Base-by-base conservation (phyloP, 768 basidiomycete species). In the Phanerodontia chrysosporium region DNA sequence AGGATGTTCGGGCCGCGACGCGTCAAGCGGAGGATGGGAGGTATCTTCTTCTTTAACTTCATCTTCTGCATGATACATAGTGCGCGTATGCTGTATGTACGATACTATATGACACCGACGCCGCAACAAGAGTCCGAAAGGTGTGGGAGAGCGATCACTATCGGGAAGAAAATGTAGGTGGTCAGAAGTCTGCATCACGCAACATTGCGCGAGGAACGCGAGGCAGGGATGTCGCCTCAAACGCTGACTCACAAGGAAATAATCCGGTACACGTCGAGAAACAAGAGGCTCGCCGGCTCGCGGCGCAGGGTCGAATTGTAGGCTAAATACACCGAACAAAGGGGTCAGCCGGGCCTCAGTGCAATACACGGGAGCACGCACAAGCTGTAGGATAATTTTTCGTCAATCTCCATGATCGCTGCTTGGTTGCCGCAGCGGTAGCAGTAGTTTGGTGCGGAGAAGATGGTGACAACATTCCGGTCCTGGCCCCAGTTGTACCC, bases 371-470 rank as follows among this genome's bases (percentile, higher is more conserved):
- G 45, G 4, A 21, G 24, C n/a, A 83, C 89, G 53, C 66, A 91
- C 90, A 92, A 92, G 77, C 88, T 92, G 75, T 92, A 93, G 56
- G 90, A 91, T 85, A 92, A 80, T 82, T 94, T 94, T 85, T 94
- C 92, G 76, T 99, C 97, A 74, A 99, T 97, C 75, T 99, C 97
- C 87, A 99, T 96, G 73, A 99, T 99, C 51, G 97, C 97, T 57
- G 97, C 97, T 70, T 98, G 97, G 74, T 99, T 99, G 55, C 97
- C 97, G 72, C 97, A 99, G 72, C 97, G 83, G 80, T 99, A 99
- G 77, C 96, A 99, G 75, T 98, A 99, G 77, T 99, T 99, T 45
- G 97, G 97, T 65, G 97, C 97, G 64, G 95, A 98, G 81, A 98
- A 99, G 71, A 99, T 98, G 45, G 96, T 99, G 64, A 99, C 96